phyloP scores from a whole-genome alignment of 1,284 basidiomycete species.

The Baeospora myosura region DNA sequence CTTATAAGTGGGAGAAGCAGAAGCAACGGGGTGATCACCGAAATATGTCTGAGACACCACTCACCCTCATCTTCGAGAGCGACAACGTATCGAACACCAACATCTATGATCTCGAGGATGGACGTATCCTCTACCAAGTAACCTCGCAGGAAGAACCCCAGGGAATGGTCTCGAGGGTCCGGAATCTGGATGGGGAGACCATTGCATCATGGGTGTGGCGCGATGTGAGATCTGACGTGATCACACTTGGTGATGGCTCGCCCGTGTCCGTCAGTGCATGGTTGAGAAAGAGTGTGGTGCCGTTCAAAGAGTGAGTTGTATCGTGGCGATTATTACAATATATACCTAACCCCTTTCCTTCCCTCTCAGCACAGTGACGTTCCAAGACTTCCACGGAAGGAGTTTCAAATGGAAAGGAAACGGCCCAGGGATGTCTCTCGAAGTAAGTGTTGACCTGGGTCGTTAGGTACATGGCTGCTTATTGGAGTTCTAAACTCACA shows the following conservation, averaged over 20 bases:
- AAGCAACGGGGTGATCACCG: too few relatives aligned
- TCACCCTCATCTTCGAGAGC: slow-evolving; percentile 28
- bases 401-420: slow-evolving; percentile 36
- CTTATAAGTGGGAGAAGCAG: too few relatives aligned
- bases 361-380: slow-evolving; percentile 26
- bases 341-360: not conserved
- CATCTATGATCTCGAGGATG: slow-evolving; percentile 26
- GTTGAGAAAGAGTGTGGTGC: slow-evolving; percentile 37
- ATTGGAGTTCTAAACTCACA: slow-evolving; percentile 13
- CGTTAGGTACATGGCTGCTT: not conserved
- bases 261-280: slow-evolving; percentile 27
- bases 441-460: slow-evolving; percentile 21
- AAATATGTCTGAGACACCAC: slow-evolving; percentile 1
- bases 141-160: slow-evolving; percentile 25
- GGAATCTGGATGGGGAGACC: slow-evolving; percentile 20
- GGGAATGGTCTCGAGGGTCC: slow-evolving; percentile 26
- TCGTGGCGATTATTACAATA: not conserved
- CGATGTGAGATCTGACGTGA: slow-evolving; percentile 24
- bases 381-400: slow-evolving; percentile 27
- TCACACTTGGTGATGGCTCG: slow-evolving; percentile 21
- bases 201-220: slow-evolving; percentile 30
- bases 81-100: slow-evolving; percentile 39
- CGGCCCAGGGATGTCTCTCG: slow-evolving; percentile 26
- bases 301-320: slow-evolving; percentile 33
- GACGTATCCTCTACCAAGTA: slow-evolving; percentile 31